Conservation (phyloP, 768 basidiomycete genomes). For the Lanmaoa pseudosensibilis region DNA sequence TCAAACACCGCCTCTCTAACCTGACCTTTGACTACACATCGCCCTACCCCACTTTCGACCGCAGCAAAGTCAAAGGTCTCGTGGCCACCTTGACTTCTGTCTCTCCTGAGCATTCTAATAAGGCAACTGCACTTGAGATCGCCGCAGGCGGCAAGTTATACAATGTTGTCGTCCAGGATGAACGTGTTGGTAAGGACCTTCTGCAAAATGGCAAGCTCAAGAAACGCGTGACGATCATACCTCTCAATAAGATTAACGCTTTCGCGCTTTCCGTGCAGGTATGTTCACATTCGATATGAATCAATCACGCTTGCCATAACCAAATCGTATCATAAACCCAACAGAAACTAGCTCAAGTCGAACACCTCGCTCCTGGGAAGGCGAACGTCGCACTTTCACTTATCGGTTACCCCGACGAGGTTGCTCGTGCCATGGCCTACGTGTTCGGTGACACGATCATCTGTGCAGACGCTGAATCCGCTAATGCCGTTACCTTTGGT, state of each 20-base stretch:
- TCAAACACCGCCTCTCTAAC: conserved; percentile 63
- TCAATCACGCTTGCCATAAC: not conserved
- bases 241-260: conserved; percentile 85
- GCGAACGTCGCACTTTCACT: conserved; percentile 87
- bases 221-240: conserved; percentile 91
- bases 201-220: conserved; percentile 75
- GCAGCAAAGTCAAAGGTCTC: conserved; percentile 83
- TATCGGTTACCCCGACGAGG: conserved; percentile 77
- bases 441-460: conserved; percentile 94
- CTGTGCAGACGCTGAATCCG: conserved; percentile 84
- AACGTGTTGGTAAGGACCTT: conserved; percentile 82
- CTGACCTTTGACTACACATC: conserved; percentile 83
- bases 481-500: conserved; percentile 85
- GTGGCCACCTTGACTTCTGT: conserved; percentile 88
- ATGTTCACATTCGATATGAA: conserved; percentile 11
- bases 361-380: conserved; percentile 72
- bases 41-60: conserved; percentile 80
- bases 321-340: not conserved
- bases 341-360: conserved; percentile 77
- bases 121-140: conserved; percentile 90
- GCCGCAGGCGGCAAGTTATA: conserved; percentile 87
- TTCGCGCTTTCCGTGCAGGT: conserved; percentile 54
- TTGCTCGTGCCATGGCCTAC: conserved; percentile 85
- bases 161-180: conserved; percentile 92
- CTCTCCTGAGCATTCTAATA: conserved; percentile 64